Conservation (phyloP, 139 green algal genomes). For the Auxenochlorella pyrenoidosa region DNA sequence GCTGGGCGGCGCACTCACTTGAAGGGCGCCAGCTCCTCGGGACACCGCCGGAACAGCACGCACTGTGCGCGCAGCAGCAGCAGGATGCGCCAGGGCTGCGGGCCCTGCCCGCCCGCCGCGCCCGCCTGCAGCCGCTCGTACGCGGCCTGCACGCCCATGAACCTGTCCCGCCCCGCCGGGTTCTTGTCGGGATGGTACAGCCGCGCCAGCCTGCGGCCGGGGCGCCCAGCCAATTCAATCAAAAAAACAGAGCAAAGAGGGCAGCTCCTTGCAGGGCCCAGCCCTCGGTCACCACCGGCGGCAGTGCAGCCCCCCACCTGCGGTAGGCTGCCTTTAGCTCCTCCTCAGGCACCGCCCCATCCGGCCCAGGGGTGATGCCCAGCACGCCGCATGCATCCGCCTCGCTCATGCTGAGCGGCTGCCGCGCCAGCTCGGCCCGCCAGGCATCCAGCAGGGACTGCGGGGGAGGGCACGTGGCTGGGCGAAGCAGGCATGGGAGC, state of each 20-base stretch:
- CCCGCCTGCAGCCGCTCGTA: slow-evolving; percentile 91
- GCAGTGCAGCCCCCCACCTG: too few species aligned
- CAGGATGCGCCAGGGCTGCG: slow-evolving; percentile 84
- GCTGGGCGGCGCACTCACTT: too few species aligned
- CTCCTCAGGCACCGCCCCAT: slow-evolving; percentile 67
- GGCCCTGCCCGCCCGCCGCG: slow-evolving; percentile 59
- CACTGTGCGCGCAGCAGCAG: slow-evolving; percentile 86
- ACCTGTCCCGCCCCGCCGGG: slow-evolving; percentile 83
- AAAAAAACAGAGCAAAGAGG: too few species aligned
- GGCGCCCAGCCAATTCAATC: too few species aligned
- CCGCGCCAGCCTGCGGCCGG: slow-evolving; percentile 51
- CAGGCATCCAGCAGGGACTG: slow-evolving; percentile 89
- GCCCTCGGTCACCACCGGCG: too few species aligned
- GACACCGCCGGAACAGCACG: slow-evolving; percentile 86
- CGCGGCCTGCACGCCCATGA: slow-evolving; percentile 84
- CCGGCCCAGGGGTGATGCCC: slow-evolving; percentile 54
- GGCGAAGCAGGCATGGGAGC: neutral
- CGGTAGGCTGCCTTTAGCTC: slow-evolving; percentile 90
- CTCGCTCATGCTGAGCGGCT: slow-evolving; percentile 78
- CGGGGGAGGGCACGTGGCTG: too few species aligned
- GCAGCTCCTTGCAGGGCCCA: too few species aligned
- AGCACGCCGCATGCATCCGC: slow-evolving; percentile 73
- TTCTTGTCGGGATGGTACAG: slow-evolving; percentile 97
- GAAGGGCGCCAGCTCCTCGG: slow-evolving; percentile 83
- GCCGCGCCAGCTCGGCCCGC: slow-evolving; percentile 80